A percentile compares a stretch with the other conserved stretches of the same genome.
Evolutionary conservation across 1,139 yeast species (phyloP).

Genomic region (Kodamaea fungicola): DNA sequence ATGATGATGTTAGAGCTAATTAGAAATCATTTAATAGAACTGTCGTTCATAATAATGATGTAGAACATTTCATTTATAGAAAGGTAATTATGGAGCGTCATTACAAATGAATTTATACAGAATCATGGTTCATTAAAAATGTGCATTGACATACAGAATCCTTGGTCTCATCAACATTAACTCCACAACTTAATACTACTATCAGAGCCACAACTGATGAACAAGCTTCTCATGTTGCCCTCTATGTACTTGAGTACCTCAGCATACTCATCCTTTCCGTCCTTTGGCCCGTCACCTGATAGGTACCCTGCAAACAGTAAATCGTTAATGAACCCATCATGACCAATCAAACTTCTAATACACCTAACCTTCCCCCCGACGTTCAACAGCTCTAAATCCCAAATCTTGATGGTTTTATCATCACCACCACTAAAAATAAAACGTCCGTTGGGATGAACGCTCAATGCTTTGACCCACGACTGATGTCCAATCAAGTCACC

Average conservation of each 20-base stretch:
- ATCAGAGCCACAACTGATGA: conserved; percentile 62
- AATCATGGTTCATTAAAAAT: too few relatives aligned
- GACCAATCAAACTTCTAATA: conserved; percentile 55
- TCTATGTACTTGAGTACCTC: conserved; percentile 26
- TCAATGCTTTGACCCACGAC: conserved; percentile 78
- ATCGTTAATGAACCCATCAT: conserved; percentile 70
- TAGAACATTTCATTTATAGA: too few relatives aligned
- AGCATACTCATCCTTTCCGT: conserved; percentile 14
- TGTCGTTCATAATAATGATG: too few relatives aligned
- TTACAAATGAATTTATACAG: too few relatives aligned
- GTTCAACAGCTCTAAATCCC: conserved; percentile 66
- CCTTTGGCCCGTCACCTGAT: conserved; percentile 9
- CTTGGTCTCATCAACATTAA: conserved; percentile 11
- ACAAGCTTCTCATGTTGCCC: conserved; percentile 50
- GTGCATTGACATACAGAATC: too few relatives aligned
- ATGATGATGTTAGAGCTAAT: conserved; percentile 50
- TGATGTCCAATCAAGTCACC: conserved; percentile 66
- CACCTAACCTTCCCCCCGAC: conserved; percentile 40
- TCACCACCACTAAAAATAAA: conserved; percentile 73
- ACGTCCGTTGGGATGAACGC: conserved; percentile 73
- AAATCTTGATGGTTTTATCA: conserved; percentile 70
- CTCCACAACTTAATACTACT: conserved; percentile 52
- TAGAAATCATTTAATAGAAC: too few relatives aligned
- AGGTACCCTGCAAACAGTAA: conserved; percentile 51
- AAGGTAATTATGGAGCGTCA: too few relatives aligned